phyloP scores from a whole-genome alignment of 306 rosid species.

The Lathyrus oleraceus region DNA sequence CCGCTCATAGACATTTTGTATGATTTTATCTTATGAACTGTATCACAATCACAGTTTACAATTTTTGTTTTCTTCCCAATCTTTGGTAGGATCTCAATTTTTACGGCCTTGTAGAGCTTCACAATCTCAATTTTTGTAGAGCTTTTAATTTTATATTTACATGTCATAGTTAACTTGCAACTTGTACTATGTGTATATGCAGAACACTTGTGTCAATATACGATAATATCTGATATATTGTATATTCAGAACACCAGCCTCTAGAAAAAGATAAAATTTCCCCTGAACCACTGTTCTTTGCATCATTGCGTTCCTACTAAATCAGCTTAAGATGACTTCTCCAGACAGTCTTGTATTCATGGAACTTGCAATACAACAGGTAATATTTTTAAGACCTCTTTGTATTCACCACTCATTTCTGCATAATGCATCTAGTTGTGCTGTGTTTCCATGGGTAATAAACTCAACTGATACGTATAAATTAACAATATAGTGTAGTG shows the following conservation, averaged over 20 bases:
- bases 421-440: not conserved
- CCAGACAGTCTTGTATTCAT: constrained; percentile 43
- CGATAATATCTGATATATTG: not conserved
- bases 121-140: no score
- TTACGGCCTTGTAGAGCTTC: not conserved
- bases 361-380: constrained; percentile 80
- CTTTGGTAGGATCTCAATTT: no score
- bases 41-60: no score
- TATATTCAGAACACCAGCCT: not conserved
- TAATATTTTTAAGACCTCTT: constrained; percentile 14
- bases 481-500: not conserved
- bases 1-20: no score
- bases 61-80: no score
- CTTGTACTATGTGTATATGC: not conserved
- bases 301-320: not conserved
- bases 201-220: not conserved
- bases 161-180: not conserved
- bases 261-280: not conserved
- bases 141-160: not conserved
- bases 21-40: no score
- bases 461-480: not conserved
- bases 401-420: not conserved
- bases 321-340: constrained; percentile 27
- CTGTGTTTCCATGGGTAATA: not conserved
- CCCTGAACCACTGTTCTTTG: not conserved